Conservation (phyloP, 2,329 filamentous ascomycete genomes). For the Aphanoascus verrucosus region DNA sequence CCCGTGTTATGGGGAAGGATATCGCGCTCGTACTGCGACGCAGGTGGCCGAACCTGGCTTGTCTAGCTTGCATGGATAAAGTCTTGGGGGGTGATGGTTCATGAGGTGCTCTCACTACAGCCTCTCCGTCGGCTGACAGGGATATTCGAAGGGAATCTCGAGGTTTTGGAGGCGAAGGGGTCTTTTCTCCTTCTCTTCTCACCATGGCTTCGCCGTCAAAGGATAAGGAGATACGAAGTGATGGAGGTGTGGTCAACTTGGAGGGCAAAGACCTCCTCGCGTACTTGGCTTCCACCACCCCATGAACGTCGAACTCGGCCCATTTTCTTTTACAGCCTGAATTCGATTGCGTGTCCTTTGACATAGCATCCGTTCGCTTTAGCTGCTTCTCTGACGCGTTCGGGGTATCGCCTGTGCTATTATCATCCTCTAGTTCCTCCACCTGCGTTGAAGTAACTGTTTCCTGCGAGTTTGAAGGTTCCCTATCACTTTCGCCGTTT, state of each 20-base stretch:
- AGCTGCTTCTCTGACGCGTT: not conserved
- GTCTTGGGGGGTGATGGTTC: slow-evolving; percentile 54
- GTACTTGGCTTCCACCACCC: not conserved
- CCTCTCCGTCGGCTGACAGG: slow-evolving; percentile 78
- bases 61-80: slow-evolving; percentile 39
- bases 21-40: slow-evolving; percentile 63
- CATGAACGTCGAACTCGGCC: slow-evolving; percentile 7
- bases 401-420: slow-evolving; percentile 13
- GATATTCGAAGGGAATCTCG: slow-evolving; percentile 58
- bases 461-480: slow-evolving; percentile 2
- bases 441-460: slow-evolving; percentile 13
- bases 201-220: slow-evolving; percentile 34
- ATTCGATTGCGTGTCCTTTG: not conserved
- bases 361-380: slow-evolving; percentile 17
- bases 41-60: slow-evolving; percentile 44
- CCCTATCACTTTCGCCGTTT: not conserved
- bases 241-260: slow-evolving; percentile 21
- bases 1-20: slow-evolving; percentile 47
- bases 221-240: slow-evolving; percentile 33
- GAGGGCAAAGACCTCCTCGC: slow-evolving; percentile 5
- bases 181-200: slow-evolving; percentile 30
- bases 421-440: slow-evolving; percentile 15
- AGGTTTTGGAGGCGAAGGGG: slow-evolving; percentile 33
- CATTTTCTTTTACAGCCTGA: slow-evolving; percentile 14
- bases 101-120: slow-evolving; percentile 64